Conservation (phyloP, 169 alveolate genomes). For the Plasmodium billcollinsi region DNA sequence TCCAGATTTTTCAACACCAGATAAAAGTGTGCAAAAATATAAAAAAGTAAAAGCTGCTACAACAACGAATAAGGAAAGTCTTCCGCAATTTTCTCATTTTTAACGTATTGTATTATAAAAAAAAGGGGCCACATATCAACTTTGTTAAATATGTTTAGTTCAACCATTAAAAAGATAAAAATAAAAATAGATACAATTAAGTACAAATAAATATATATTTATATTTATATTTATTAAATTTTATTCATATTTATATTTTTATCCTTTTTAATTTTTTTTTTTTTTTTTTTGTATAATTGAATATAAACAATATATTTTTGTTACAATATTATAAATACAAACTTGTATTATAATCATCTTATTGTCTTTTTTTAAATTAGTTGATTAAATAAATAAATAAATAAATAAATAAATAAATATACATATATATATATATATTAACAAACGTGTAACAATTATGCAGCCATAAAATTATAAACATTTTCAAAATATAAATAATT, state of each 20-base stretch:
- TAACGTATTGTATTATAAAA: not conserved
- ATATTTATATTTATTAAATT: not conserved
- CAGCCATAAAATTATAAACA: not conserved
- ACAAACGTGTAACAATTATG: too few species aligned
- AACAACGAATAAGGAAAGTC: slow-evolving; percentile 17
- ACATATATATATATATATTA: too few species aligned
- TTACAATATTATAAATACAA: not conserved
- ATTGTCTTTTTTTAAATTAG: not conserved
- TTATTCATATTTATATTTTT: too few species aligned
- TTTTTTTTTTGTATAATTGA: slow-evolving; percentile 2
- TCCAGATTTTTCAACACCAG: slow-evolving; percentile 58
- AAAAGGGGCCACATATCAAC: not conserved
- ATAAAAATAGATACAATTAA: not conserved
- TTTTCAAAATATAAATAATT: not conserved
- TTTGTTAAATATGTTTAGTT: not conserved
- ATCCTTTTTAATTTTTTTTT: not conserved
- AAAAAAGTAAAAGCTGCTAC: slow-evolving; percentile 34
- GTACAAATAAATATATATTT: not conserved
- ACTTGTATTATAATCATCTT: slow-evolving; percentile 7
- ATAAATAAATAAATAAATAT: not conserved
- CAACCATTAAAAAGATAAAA: not conserved
- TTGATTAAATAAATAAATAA: not conserved
- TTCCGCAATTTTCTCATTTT: not conserved
- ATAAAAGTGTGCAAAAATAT: slow-evolving; percentile 7
- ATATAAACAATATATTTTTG: not conserved